Conservation (phyloP, 768 basidiomycete genomes). For the Dendrothele bispora region DNA sequence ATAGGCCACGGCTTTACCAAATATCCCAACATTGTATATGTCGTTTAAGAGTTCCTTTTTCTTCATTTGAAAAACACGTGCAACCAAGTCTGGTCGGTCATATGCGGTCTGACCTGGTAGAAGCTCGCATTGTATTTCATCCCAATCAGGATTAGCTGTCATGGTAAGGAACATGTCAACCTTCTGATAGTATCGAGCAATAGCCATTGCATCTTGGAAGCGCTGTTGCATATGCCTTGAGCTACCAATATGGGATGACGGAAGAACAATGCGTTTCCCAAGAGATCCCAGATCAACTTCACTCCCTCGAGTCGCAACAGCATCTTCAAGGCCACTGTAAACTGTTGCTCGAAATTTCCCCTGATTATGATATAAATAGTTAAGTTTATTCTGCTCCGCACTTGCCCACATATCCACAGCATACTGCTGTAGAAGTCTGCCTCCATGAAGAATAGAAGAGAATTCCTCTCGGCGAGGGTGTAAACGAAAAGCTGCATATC, state of each 20-base stretch:
- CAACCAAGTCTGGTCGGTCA: slow-evolving; percentile 49
- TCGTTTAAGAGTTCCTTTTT: slow-evolving; percentile 32
- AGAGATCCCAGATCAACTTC: slow-evolving; percentile 25
- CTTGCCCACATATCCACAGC: slow-evolving; percentile 39
- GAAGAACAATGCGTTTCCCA: slow-evolving; percentile 36
- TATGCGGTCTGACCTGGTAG: slow-evolving; percentile 34
- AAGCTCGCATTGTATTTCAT: slow-evolving; percentile 35
- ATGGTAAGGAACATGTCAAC: slow-evolving; percentile 46
- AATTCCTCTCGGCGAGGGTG: slow-evolving; percentile 21
- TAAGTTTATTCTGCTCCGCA: slow-evolving; percentile 35
- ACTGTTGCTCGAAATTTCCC: slow-evolving; percentile 28
- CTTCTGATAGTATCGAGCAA: slow-evolving; percentile 29
- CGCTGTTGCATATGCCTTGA: slow-evolving; percentile 42
- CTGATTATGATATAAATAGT: slow-evolving; percentile 33
- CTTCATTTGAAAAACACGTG: slow-evolving; percentile 45
- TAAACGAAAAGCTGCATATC: slow-evolving; percentile 29
- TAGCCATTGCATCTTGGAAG: slow-evolving; percentile 46
- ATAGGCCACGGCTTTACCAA: slow-evolving; percentile 41
- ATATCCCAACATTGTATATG: slow-evolving; percentile 34
- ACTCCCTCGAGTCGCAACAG: slow-evolving; percentile 15
- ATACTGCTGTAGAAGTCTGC: slow-evolving; percentile 39
- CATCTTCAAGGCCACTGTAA: slow-evolving; percentile 34
- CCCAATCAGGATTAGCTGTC: slow-evolving; percentile 45
- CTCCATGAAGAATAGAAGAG: slow-evolving; percentile 27
- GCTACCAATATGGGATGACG: slow-evolving; percentile 41